A percentile compares a stretch with the other conserved stretches of the same genome.
Evolutionary conservation across 495 filamentous ascomycete genomes (phyloP).

Genomic region (Podospora sp.): DNA sequence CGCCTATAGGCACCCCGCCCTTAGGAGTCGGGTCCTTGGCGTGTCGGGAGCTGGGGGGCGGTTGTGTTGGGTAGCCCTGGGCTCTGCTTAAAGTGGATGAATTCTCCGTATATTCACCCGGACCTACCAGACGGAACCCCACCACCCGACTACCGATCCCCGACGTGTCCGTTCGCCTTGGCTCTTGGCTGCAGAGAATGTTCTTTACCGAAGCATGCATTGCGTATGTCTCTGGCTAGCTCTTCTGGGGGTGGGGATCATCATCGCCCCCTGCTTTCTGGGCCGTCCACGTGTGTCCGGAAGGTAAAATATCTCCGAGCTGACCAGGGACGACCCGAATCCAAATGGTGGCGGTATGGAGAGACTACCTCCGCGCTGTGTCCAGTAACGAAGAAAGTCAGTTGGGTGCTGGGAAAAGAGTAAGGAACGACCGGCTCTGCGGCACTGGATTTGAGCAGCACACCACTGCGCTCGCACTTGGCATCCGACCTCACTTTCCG

Average conservation of each 20-base stretch:
- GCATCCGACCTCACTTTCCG: not conserved
- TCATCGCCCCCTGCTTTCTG: no score
- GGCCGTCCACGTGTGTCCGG: not conserved
- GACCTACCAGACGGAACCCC: not conserved
- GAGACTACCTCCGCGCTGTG: not conserved
- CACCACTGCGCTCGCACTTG: not conserved
- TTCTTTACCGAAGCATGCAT: not conserved
- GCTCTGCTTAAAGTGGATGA: not conserved
- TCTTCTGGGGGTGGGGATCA: not conserved
- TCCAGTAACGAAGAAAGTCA: not conserved
- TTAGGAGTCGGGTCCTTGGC: constrained; percentile 3
- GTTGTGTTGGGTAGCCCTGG: not conserved
- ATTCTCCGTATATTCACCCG: constrained; percentile 3
- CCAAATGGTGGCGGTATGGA: not conserved
- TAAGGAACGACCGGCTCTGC: not conserved
- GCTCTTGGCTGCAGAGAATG: not conserved
- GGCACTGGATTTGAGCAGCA: not conserved
- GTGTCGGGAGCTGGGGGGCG: not conserved
- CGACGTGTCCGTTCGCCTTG: not conserved
- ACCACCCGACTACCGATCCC: not conserved
- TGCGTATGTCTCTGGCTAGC: not conserved
- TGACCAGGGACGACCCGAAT: not conserved
- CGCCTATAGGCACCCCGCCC: not conserved
- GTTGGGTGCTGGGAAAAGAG: not conserved
- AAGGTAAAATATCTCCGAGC: not conserved